Conservation (phyloP, 78 protist species). For the Polysphondylium violaceum region DNA sequence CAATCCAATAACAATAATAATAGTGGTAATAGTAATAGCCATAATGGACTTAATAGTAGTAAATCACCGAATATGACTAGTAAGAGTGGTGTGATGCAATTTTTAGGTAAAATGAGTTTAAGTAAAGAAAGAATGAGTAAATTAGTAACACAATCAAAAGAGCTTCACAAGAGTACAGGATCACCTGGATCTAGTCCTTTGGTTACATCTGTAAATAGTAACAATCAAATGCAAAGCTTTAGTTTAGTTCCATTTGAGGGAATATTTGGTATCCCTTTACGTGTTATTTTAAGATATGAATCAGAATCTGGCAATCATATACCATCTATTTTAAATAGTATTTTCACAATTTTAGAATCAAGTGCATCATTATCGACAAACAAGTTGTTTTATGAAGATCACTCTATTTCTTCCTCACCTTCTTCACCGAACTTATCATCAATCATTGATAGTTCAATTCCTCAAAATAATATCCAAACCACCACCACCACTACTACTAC, state of each 20-base stretch:
- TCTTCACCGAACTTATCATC: background rate
- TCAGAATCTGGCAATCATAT: conserved; percentile 48
- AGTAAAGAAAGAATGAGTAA: conserved; percentile 74
- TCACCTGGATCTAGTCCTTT: background rate
- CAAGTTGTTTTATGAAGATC: conserved; percentile 3
- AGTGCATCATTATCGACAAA: conserved; percentile 38
- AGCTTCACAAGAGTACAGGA: conserved; percentile 17
- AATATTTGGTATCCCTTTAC: conserved; percentile 62
- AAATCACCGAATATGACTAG: conserved; percentile 37
- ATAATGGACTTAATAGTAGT: background rate
- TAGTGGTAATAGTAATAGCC: background rate
- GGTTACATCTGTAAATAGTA: background rate
- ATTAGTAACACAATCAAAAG: conserved; percentile 45
- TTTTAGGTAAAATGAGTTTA: conserved; percentile 42
- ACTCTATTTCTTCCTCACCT: conserved; percentile 1
- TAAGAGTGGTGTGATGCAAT: conserved; percentile 22
- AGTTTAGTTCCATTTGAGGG: conserved; percentile 56
- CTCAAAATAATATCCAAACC: conserved; percentile 6
- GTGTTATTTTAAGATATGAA: conserved; percentile 61
- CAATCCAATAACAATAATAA: too few relatives aligned
- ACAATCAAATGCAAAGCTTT: background rate
- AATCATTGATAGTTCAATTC: background rate
- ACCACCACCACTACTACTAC: background rate
- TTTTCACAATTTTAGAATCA: conserved; percentile 23
- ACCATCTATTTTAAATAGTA: conserved; percentile 51